Conservation (phyloP, 345 rosid species). For the Erodium maritimum region DNA sequence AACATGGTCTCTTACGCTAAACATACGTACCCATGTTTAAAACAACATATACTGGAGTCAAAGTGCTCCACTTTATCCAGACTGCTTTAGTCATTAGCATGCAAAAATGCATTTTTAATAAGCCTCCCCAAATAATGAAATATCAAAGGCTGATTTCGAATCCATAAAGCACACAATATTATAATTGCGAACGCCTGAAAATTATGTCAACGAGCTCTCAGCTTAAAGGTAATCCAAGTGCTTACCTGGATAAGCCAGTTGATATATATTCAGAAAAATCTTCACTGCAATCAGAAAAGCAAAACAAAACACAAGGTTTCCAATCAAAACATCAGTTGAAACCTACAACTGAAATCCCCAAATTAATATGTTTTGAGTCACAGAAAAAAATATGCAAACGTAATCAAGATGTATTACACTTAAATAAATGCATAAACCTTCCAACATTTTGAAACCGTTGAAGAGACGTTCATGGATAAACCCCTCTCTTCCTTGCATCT, state of each 20-base stretch:
- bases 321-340: conserved; percentile 40
- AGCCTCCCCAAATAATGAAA: too few relatives aligned
- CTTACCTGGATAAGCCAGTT: conserved; percentile 34
- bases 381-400: conserved; percentile 2
- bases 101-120: too few relatives aligned
- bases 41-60: too few relatives aligned
- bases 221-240: neutral
- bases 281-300: conserved; percentile 30
- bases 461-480: conserved; percentile 27
- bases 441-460: conserved; percentile 17
- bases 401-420: neutral
- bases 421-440: conserved; percentile 22
- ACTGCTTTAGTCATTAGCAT: too few relatives aligned
- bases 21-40: too few relatives aligned
- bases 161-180: too few relatives aligned
- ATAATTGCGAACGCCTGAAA: too few relatives aligned
- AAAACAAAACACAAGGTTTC: conserved; percentile 45
- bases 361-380: conserved; percentile 6
- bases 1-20: too few relatives aligned
- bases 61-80: too few relatives aligned
- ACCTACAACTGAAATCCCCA: conserved; percentile 26
- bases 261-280: conserved; percentile 25
- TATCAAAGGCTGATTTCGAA: too few relatives aligned
- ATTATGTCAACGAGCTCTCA: neutral
- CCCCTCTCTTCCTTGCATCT: conserved; percentile 28